Conservation (phyloP, 495 filamentous ascomycete genomes). For the Penicillium lividum region DNA sequence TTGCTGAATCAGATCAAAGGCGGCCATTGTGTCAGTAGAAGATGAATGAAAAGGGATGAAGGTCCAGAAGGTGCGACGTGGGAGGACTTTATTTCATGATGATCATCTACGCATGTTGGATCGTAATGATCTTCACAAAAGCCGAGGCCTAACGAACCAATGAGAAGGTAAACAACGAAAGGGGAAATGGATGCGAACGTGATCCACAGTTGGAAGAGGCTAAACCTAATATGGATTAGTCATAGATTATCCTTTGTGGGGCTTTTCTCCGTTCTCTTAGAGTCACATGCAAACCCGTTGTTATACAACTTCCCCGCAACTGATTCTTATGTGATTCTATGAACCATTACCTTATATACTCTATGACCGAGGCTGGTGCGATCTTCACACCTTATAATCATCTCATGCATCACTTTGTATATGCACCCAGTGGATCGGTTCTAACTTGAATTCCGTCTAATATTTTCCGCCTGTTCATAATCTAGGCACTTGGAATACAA, state of each 20-base stretch:
- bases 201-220: neutral
- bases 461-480: too few relatives aligned
- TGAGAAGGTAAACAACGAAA: neutral
- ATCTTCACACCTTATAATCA: too few relatives aligned
- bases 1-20: constrained; percentile 28
- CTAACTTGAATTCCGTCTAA: too few relatives aligned
- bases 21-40: constrained; percentile 22
- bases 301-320: too few relatives aligned
- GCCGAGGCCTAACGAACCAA: neutral
- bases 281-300: neutral
- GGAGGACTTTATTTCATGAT: neutral
- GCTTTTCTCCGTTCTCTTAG: neutral
- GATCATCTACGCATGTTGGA: neutral
- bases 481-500: too few relatives aligned
- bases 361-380: too few relatives aligned
- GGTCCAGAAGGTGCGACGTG: neutral
- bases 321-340: too few relatives aligned
- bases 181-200: neutral
- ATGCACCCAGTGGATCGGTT: too few relatives aligned
- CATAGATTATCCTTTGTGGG: neutral
- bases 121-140: neutral
- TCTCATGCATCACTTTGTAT: too few relatives aligned
- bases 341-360: too few relatives aligned
- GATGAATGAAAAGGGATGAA: neutral
- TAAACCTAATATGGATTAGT: neutral